phyloP scores from a whole-genome alignment of 345 rosid species.

The Corchorus capsularis region DNA sequence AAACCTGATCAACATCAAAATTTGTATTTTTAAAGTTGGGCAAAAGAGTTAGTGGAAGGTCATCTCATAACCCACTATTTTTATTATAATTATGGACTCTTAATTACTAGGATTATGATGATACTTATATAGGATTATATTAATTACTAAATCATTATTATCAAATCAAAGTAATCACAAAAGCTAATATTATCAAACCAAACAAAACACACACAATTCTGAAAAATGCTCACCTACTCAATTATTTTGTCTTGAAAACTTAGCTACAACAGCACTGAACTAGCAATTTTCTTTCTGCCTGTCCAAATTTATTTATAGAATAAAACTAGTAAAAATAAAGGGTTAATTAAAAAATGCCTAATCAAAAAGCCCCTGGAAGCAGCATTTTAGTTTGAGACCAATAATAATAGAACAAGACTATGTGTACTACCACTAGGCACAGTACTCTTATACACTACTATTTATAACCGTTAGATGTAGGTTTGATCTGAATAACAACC shows the following conservation, averaged over 20 bases:
- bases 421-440: too few species aligned
- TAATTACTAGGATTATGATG: too few species aligned
- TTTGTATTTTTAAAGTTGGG: too few species aligned
- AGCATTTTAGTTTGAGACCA: too few species aligned
- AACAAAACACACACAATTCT: neutral
- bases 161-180: neutral
- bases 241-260: slow-evolving; percentile 8
- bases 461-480: too few species aligned
- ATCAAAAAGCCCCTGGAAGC: too few species aligned
- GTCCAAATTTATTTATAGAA: neutral
- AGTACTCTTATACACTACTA: too few species aligned
- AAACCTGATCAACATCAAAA: neutral
- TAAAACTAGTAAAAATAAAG: too few species aligned
- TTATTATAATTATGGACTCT: neutral
- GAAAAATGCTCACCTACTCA: slow-evolving; percentile 2
- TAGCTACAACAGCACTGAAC: neutral
- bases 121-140: neutral
- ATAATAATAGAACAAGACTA: too few species aligned
- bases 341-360: too few species aligned
- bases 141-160: too few species aligned
- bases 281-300: neutral
- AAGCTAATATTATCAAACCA: neutral
- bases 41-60: neutral
- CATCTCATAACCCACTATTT: neutral
- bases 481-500: too few species aligned